Conservation (phyloP, 306 rosid genomes). For the Sindora glabra region DNA sequence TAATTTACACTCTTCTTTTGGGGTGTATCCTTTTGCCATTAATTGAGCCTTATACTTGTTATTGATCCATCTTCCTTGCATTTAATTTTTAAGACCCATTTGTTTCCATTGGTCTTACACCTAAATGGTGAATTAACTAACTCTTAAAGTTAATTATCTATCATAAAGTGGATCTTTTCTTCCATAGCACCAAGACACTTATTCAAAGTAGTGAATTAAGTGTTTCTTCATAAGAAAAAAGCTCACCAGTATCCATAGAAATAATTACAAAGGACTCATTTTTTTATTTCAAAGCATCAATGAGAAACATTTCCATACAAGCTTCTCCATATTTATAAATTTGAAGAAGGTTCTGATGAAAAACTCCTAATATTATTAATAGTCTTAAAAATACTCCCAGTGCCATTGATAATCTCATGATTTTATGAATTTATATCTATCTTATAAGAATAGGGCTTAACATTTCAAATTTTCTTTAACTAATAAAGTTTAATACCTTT, state of each 20-base stretch:
- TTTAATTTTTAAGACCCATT: background rate
- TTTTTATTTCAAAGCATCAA: background rate
- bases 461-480: background rate
- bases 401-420: background rate
- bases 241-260: background rate
- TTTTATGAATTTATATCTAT: background rate
- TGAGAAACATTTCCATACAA: background rate
- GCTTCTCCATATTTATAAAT: background rate
- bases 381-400: no score
- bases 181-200: no score
- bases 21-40: background rate
- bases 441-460: background rate
- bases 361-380: no score
- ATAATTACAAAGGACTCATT: background rate
- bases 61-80: background rate
- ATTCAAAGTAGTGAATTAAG: no score
- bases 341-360: background rate
- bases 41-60: background rate
- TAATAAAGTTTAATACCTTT: background rate
- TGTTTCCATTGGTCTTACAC: background rate
- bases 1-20: background rate
- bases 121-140: background rate
- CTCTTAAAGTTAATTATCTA: background rate
- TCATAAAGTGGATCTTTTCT: background rate
- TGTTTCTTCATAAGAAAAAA: background rate